A percentile compares a stretch with the other conserved stretches of the same genome.
Conservation (phyloP, 2,329 filamentous ascomycete species). For the Claviceps paspali region DNA sequence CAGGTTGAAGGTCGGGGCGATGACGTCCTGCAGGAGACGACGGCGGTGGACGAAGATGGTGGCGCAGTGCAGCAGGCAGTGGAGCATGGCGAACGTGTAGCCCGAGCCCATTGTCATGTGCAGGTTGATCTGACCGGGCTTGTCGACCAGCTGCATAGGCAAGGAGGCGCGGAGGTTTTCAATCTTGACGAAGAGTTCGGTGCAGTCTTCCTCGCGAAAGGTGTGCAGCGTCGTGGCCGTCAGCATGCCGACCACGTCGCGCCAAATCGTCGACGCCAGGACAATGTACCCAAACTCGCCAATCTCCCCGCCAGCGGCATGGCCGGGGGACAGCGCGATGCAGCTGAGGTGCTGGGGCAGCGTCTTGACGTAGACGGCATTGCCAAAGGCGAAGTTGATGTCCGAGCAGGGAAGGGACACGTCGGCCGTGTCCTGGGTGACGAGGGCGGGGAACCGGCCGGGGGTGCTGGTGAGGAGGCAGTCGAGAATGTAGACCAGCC, state of each 20-base stretch:
- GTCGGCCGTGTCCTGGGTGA: slow-evolving; percentile 37
- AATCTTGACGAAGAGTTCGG: slow-evolving; percentile 36
- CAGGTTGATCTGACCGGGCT: slow-evolving; percentile 43
- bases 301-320: slow-evolving; percentile 32
- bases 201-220: slow-evolving; percentile 39
- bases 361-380: slow-evolving; percentile 43
- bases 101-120: slow-evolving; percentile 51
- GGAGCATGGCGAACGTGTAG: slow-evolving; percentile 47
- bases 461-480: slow-evolving; percentile 47
- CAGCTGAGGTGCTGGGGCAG: slow-evolving; percentile 26
- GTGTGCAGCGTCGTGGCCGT: slow-evolving; percentile 34
- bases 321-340: slow-evolving; percentile 19
- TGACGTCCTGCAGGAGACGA: slow-evolving; percentile 41
- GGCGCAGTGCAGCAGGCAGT: slow-evolving; percentile 44
- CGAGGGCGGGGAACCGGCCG: slow-evolving; percentile 41
- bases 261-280: slow-evolving; percentile 44
- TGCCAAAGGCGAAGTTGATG: slow-evolving; percentile 48
- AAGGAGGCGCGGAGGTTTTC: slow-evolving; percentile 37
- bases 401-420: slow-evolving; percentile 44
- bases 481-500: slow-evolving; percentile 48
- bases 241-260: slow-evolving; percentile 46
- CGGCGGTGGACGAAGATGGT: slow-evolving; percentile 46
- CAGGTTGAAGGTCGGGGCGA: slow-evolving; percentile 33
- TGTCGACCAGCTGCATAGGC: slow-evolving; percentile 45
- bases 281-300: slow-evolving; percentile 49